Base-by-base conservation (phyloP, 495 filamentous ascomycete genomes). In the Endocarpon pusillum region DNA sequence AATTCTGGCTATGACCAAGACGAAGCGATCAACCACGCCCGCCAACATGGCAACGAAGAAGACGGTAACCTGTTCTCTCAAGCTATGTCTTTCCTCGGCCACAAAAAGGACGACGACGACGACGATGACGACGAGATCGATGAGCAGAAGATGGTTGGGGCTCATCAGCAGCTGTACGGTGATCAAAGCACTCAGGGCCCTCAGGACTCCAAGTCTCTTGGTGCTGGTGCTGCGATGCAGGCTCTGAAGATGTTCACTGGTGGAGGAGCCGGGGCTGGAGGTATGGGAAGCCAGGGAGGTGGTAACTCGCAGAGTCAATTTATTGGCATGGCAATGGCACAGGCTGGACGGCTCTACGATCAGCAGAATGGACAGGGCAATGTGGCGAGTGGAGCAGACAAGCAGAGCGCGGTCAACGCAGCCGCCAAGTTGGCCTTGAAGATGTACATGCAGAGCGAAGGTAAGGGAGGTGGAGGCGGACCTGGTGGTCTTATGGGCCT, bases 401-500 rank as follows among this genome's bases (percentile, higher is more conserved):
- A 78, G 57, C 67, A 78, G 48, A 62, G 63, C 36, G 75, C 69
- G 32, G 46, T 80, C 19, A 62, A 64, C 36, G 44, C 47, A 31
- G 75, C 75, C 5, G 75, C 66, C 0, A 59, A 78, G 55, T 68
- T 71, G 59, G 75, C 75, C 9, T 41, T 78, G 36, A 78, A 80
- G 64, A 69, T 78, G 67, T 78, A 75, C 43, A 54, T 75, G 58
- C 72, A 75, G 58, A 52, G 52, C 17, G 45, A 67, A 41, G 60
- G 64, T 39, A 60, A 64, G 46, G 61, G 64, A 35, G 44, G 54
- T 15, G 53, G 57, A 17, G 63, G 66, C 17, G 60, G 64, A 26
- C 48, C 56, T 19, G 36, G 51, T 29, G 62, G 67, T 0, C 39
- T 77, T 42, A 51, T 78, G 62, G 48, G 59, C 23, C 37, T 79